A percentile compares a stretch with the other conserved stretches of the same genome.
phyloP scores from a whole-genome alignment of 495 filamentous ascomycete genomes.

The Lophiostoma macrostomum region DNA sequence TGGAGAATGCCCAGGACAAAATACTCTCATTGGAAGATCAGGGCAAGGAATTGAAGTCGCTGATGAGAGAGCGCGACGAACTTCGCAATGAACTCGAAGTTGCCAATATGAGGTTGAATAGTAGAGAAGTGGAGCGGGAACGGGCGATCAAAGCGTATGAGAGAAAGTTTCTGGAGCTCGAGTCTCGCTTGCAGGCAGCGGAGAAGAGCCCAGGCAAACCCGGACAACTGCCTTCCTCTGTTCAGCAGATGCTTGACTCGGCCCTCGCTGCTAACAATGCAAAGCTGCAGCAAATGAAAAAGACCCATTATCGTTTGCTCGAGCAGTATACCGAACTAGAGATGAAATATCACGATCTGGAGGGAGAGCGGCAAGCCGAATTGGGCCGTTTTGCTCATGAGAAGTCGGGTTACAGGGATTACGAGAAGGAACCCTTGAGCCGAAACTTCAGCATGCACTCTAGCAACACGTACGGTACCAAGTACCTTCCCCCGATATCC shows the following conservation, averaged over 20 bases:
- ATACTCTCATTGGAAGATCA: constrained; percentile 58
- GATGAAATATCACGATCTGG: constrained; percentile 34
- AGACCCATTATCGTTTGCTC: constrained; percentile 44
- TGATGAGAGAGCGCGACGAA: constrained; percentile 51
- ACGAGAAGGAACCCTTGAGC: constrained; percentile 14
- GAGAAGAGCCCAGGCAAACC: constrained; percentile 26
- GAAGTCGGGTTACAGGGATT: constrained; percentile 4
- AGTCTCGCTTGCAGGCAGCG: constrained; percentile 40
- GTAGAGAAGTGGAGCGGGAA: constrained; percentile 52
- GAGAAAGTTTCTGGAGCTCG: constrained; percentile 46
- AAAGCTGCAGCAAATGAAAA: constrained; percentile 47
- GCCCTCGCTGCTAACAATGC: constrained; percentile 46
- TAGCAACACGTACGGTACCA: constrained; percentile 12
- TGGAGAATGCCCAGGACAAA: constrained; percentile 54
- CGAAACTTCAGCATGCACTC: constrained; percentile 15
- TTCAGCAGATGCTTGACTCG: constrained; percentile 49
- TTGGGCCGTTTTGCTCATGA: constrained; percentile 8
- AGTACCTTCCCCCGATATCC: constrained; percentile 13
- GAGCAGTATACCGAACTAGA: constrained; percentile 41
- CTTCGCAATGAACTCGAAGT: constrained; percentile 52
- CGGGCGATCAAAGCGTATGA: constrained; percentile 46
- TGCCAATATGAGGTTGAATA: constrained; percentile 50
- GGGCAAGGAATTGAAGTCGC: constrained; percentile 52
- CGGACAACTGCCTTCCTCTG: constrained; percentile 35
- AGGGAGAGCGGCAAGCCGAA: constrained; percentile 24